phyloP scores from a whole-genome alignment of 2,329 filamentous ascomycete species.

The Colletotrichum lini region DNA sequence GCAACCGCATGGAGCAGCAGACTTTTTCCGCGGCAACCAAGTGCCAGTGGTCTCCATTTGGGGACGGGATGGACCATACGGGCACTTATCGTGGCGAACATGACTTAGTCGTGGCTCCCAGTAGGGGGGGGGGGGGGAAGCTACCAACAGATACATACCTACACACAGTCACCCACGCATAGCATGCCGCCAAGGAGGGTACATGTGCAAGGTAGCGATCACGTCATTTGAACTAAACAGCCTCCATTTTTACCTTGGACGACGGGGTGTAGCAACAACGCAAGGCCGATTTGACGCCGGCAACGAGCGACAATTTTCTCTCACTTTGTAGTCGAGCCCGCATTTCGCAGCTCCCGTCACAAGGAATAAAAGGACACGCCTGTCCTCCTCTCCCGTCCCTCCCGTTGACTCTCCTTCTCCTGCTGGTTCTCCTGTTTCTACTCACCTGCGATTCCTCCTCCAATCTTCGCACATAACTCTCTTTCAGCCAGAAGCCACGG shows the following conservation, averaged over 20 bases:
- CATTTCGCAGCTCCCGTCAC: conserved; percentile 19
- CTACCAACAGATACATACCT: conserved; percentile 4
- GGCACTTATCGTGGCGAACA: conserved; percentile 41
- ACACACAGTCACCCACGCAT: background rate
- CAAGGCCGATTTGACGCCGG: conserved; percentile 41
- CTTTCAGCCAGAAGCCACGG: conserved; percentile 1
- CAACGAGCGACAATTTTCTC: conserved; percentile 29
- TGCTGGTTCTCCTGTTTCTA: conserved; percentile 15
- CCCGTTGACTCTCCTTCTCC: conserved; percentile 1
- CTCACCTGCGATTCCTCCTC: conserved; percentile 9
- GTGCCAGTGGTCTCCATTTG: conserved; percentile 17
- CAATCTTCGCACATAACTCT: conserved; percentile 7
- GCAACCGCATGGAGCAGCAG: conserved; percentile 27
- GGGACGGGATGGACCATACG: conserved; percentile 31
- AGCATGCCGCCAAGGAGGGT: conserved; percentile 32
- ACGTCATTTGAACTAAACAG: conserved; percentile 46
- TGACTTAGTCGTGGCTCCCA: conserved; percentile 35
- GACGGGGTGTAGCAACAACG: conserved; percentile 22
- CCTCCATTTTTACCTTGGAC: conserved; percentile 41
- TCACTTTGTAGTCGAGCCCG: conserved; percentile 22
- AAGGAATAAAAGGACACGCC: conserved; percentile 38
- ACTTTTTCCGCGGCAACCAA: conserved; percentile 33
- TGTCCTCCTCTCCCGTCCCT: conserved; percentile 31
- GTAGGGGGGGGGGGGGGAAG: background rate
- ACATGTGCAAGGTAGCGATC: conserved; percentile 44